Percentiles rank a stretch among this genome's conserved stretches.
Conservation (phyloP, 805 yeast genomes). For the Candida berthetii region DNA sequence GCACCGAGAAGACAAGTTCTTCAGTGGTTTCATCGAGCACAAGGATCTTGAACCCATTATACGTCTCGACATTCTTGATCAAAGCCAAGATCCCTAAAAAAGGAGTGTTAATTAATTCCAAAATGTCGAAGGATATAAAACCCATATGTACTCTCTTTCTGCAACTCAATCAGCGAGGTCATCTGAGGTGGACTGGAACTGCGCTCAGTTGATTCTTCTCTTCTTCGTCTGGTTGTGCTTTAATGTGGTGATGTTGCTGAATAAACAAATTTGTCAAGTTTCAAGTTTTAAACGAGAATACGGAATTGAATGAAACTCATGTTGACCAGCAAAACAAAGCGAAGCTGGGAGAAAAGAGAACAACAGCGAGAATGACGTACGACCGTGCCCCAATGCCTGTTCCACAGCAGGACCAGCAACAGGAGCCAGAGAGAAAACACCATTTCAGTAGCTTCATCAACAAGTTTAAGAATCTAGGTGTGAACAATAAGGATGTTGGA, state of each 20-base stretch:
- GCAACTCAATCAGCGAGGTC: constrained; percentile 33
- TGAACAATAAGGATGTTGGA: background rate
- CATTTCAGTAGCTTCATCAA: constrained; percentile 6
- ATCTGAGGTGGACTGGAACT: constrained; percentile 13
- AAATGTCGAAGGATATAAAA: no score
- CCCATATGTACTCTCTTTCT: constrained; percentile 24
- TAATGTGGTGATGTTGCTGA: background rate
- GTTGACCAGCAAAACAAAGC: no score
- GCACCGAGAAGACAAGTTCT: constrained; percentile 37
- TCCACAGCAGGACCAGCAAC: constrained; percentile 10
- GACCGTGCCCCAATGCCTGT: constrained; percentile 24
- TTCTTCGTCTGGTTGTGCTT: background rate
- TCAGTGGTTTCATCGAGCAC: constrained; percentile 55
- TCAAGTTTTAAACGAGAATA: background rate
- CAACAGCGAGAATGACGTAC: constrained; percentile 13
- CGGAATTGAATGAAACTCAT: no score
- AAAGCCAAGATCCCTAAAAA: constrained; percentile 24
- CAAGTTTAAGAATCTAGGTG: constrained; percentile 9
- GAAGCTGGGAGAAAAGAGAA: no score
- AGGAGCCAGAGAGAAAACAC: background rate
- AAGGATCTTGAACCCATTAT: constrained; percentile 40
- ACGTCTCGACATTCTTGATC: constrained; percentile 35
- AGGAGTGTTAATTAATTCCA: constrained; percentile 3
- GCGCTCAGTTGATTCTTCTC: no score
- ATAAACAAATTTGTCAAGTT: background rate